Evolutionary conservation across 257 asterid genomes (phyloP).

Genomic region (Lavandula angustifolia): DNA sequence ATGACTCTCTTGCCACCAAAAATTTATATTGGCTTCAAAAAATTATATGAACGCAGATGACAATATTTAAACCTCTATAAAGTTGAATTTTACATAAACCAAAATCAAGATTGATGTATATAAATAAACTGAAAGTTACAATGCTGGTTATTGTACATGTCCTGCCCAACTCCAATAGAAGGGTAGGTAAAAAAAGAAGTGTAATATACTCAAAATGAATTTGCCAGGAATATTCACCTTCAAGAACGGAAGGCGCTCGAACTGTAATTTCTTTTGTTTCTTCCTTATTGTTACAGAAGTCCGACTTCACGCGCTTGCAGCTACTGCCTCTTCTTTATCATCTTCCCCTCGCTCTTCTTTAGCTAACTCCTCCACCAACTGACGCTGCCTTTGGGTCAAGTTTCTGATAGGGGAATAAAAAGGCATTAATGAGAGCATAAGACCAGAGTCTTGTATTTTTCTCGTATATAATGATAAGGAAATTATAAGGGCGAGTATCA

Average conservation of each 20-base stretch:
- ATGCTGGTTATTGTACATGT: neutral
- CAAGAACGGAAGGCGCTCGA: slow-evolving; percentile 5
- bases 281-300: neutral
- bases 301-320: slow-evolving; percentile 55
- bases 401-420: slow-evolving; percentile 41
- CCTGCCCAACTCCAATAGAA: slow-evolving; percentile 28
- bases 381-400: slow-evolving; percentile 68
- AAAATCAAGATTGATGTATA: no score
- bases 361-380: slow-evolving; percentile 69
- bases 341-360: slow-evolving; percentile 67
- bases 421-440: neutral
- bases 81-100: no score
- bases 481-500: no score
- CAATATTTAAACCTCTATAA: no score
- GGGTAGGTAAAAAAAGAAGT: neutral
- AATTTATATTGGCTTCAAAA: no score
- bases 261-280: neutral
- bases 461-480: no score
- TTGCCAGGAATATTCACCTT: neutral
- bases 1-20: no score
- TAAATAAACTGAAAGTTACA: no score
- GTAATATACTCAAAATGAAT: slow-evolving; percentile 17
- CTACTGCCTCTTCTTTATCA: slow-evolving; percentile 39
- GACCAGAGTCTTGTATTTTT: no score
- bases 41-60: no score